Evolutionary conservation across 495 filamentous ascomycete species (phyloP).

Genomic region (Cairneyella variabilis): DNA sequence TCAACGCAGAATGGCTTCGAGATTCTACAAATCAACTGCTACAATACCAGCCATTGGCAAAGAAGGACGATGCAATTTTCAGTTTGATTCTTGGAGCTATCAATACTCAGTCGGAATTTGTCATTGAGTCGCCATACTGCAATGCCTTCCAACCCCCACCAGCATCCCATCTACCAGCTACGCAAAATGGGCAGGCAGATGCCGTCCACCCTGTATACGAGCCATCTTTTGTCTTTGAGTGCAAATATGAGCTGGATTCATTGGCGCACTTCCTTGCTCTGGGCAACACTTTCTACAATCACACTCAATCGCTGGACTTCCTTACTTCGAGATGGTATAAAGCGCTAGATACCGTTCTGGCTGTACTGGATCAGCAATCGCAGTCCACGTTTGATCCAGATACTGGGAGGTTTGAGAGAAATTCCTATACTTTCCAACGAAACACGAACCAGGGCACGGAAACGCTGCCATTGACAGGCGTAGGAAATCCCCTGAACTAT

Average conservation of each 20-base stretch:
- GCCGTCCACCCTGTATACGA: constrained; percentile 83
- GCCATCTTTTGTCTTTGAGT: constrained; percentile 84
- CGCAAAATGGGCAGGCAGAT: constrained; percentile 74
- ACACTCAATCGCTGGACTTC: constrained; percentile 74
- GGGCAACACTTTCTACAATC: constrained; percentile 78
- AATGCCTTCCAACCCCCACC: constrained; percentile 96
- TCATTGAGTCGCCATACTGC: constrained; percentile 94
- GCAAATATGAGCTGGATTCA: constrained; percentile 98
- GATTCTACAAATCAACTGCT: constrained; percentile 95
- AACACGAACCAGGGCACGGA: constrained; percentile 80
- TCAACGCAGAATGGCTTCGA: constrained; percentile 95
- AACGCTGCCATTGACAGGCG: constrained; percentile 74
- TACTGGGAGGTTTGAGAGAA: constrained; percentile 57
- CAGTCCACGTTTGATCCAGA: constrained; percentile 71
- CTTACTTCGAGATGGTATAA: constrained; percentile 74
- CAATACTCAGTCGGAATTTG: constrained; percentile 92
- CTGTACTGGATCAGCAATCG: constrained; percentile 73
- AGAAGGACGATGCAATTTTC: constrained; percentile 68
- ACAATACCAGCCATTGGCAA: constrained; percentile 83
- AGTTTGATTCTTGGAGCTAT: constrained; percentile 89
- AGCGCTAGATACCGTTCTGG: constrained; percentile 70
- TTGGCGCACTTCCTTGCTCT: constrained; percentile 87
- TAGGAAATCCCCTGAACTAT: constrained; percentile 85
- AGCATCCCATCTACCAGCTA: constrained; percentile 65
- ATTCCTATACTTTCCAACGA: constrained; percentile 85